Evolutionary conservation across 495 filamentous ascomycete genomes (phyloP), one percentile per base, ranked within the genome.

Genomic region (Tuber indicum): DNA sequence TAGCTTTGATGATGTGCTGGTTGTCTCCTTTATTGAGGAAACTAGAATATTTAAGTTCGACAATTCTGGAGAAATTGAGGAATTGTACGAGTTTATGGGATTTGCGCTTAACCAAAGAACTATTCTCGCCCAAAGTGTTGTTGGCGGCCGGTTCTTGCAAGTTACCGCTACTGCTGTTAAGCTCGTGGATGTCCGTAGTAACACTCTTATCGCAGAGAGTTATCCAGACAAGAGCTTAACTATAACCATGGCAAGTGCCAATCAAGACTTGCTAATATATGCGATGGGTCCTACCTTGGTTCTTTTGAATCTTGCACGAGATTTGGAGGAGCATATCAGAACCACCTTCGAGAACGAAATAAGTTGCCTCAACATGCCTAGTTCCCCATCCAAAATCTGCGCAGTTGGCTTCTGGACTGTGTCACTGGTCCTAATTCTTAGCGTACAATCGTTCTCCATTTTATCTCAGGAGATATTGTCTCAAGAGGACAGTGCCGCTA

Each of bases 401-500:
- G 90, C 96, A 49, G 89, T 92, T 45, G 95, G 93, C 3, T 97
- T 96, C 84, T 98, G 95, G 88, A 90, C 91, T 73, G 90, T 89
- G 42, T 91, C 93, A 7, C 86, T 87, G 2, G 88, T 98, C 62
- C 91, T 91, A 39, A 86, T 97, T 23, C 83, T 98, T 72, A 86
- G 89, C 69, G 78, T 95, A 0, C 82, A 86, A 23, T 89, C 89
- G 7, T 85, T 99, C 21, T 85, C 91, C 36, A 87, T 89, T 12
- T 84, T 92, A 5, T 88, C 89, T 16, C 89, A 88, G 41, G 90
- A 92, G 74, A 87, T 89, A 36, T 80, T 91, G 1, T 87, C 87
- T 5, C 85, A 87, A 43, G 83, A 83, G 10, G 87, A 89, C 39
- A 82, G 44, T 49, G 46, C 77, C n/a, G 91, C 92, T 14, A 91